Base-by-base conservation (phyloP, 1,284 basidiomycete genomes). In the Cutaneotrichosporon dermatis region DNA sequence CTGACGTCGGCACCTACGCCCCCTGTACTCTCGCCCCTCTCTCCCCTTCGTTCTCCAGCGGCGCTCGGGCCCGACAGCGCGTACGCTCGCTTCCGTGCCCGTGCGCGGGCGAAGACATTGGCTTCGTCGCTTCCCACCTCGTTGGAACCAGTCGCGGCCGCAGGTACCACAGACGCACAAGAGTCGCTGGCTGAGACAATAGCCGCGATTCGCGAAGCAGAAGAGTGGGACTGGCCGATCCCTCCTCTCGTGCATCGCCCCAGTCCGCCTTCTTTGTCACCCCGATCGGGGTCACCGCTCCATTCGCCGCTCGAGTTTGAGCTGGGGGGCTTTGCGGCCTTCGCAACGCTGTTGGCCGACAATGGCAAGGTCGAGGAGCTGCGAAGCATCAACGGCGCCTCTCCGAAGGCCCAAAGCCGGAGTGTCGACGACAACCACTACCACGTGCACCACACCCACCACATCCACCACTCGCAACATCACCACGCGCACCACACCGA, bases 211-310 rank as follows among this genome's bases (percentile, higher is more conserved):
- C 54, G 57, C 13, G 57, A 59, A 33, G 61, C 61, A 13, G 61
- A 58, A 41, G 13, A 15, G 1, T 62, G 61, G 61, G 51, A 59
- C 36, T 62, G 61, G 61, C 61, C 61, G 3, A 15, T 62, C 4
- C 61, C 61, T 3, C 61, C 61, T 6, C 16, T 11, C 37, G 50
- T 51, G 7, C 36, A n/a, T 6, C 50, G 36, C 12, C 25, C 25
- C 16, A 11, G 13, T 15, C 55, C 8, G 25, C 16, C 8, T 53
- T 11, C 49, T 48, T 8, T 11, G 41, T 2, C 36, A 36, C 10
- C 39, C 39, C 39, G 12, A 12, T 54, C 58, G 16, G 43, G 40
- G 15, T 46, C 44, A 6, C 25, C 44, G 11, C n/a, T 4, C 6
- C 39, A 8, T 9, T 40, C 39, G 8, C 12, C 39, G 39, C 9